These are phyloP conservation scores for Paspalum notatum DNA, from an alignment of 176 grass and related monocot genomes.

Conservation along the genomic window DNA sequence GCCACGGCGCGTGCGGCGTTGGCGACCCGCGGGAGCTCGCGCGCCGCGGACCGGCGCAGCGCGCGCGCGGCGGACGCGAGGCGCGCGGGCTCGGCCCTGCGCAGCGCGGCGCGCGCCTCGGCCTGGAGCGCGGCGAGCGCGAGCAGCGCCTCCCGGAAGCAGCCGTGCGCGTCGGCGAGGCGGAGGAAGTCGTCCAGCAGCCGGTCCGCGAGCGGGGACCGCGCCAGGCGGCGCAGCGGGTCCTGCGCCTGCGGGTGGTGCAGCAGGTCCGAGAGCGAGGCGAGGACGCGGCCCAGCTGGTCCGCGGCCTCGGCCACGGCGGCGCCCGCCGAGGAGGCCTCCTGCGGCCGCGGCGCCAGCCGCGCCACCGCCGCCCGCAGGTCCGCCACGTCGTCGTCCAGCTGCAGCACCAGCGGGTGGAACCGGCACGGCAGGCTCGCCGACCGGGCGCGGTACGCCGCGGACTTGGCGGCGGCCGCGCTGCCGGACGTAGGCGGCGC, in stretches of 20 bases:
- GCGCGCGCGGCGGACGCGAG: conserved; percentile 52
- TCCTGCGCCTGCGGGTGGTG: conserved; percentile 70
- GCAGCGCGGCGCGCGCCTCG: conserved; percentile 59
- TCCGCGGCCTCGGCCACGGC: conserved; percentile 34
- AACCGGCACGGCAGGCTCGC: conserved; percentile 75
- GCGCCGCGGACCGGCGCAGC: conserved; percentile 37
- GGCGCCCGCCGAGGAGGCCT: conserved; percentile 16
- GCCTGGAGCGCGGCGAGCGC: conserved; percentile 44
- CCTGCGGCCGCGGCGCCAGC: background rate
- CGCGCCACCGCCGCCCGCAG: conserved; percentile 39
- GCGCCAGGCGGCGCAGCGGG: conserved; percentile 39
- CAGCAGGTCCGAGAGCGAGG: conserved; percentile 66
- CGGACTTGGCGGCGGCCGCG: conserved; percentile 9
- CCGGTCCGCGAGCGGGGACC: conserved; percentile 46
- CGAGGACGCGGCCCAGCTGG: conserved; percentile 44
- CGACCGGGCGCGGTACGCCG: conserved; percentile 61
- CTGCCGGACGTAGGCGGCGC: background rate
- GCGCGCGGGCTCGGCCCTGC: conserved; percentile 39
- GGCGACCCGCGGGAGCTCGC: conserved; percentile 50
- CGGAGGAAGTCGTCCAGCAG: conserved; percentile 65
- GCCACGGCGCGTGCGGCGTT: conserved; percentile 45
- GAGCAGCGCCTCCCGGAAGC: conserved; percentile 48
- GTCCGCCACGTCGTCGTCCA: conserved; percentile 62
- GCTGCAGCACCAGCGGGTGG: conserved; percentile 67
- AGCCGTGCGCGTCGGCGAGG: conserved; percentile 60